Evolutionary conservation across 208 protist species (phyloP).

Genomic region (Leishmania guyanensis): DNA sequence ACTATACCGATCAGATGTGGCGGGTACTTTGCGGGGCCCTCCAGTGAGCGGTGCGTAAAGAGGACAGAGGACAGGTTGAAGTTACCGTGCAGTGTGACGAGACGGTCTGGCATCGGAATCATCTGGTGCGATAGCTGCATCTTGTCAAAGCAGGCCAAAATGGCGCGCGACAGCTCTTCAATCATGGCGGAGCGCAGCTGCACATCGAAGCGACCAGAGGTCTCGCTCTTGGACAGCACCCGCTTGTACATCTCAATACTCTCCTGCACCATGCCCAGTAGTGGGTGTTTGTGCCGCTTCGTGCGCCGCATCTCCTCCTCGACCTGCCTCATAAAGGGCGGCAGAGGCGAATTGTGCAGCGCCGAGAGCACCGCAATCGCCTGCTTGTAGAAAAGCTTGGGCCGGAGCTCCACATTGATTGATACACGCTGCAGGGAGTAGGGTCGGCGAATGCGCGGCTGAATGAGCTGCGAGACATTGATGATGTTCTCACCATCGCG

Average conservation of each 20-base stretch:
- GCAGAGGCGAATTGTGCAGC: conserved; percentile 60
- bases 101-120: conserved; percentile 53
- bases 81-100: conserved; percentile 64
- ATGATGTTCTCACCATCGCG: conserved; percentile 63
- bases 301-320: conserved; percentile 41
- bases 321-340: conserved; percentile 50
- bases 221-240: conserved; percentile 28
- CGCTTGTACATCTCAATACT: conserved; percentile 50
- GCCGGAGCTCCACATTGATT: conserved; percentile 64
- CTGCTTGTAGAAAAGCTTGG: conserved; percentile 57
- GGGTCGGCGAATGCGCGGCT: conserved; percentile 68
- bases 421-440: conserved; percentile 68
- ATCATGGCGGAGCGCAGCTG: conserved; percentile 39
- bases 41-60: conserved; percentile 74
- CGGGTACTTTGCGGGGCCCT: conserved; percentile 76
- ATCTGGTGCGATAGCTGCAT: conserved; percentile 53
- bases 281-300: conserved; percentile 37
- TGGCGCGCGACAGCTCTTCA: conserved; percentile 39
- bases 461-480: conserved; percentile 55
- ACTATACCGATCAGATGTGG: conserved; percentile 50
- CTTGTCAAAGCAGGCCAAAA: conserved; percentile 54
- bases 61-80: conserved; percentile 61
- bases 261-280: conserved; percentile 44
- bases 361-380: conserved; percentile 41
- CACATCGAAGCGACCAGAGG: conserved; percentile 22